These are phyloP conservation scores for Jackrogersella minutella DNA, from an alignment of 495 filamentous ascomycete species.

Conservation along the genomic window DNA sequence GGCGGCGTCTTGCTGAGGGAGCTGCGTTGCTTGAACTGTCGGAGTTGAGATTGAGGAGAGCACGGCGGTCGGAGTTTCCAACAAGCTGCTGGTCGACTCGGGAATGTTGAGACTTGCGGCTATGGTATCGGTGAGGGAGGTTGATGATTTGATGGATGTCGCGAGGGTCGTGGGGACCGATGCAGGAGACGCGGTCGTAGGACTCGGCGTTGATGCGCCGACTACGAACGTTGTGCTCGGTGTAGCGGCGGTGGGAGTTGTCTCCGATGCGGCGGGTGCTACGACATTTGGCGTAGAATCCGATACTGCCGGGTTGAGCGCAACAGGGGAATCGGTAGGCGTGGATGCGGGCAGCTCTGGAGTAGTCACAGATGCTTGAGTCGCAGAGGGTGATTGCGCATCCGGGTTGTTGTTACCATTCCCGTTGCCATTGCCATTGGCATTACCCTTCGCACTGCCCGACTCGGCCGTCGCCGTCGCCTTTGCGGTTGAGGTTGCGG, in stretches of 20 bases:
- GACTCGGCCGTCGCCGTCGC: constrained; percentile 5
- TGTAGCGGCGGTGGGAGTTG: constrained; percentile 16
- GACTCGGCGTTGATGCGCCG: background rate
- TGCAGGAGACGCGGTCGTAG: background rate
- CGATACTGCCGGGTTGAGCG: constrained; percentile 21
- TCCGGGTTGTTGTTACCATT: background rate
- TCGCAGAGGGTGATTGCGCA: background rate
- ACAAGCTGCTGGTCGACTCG: constrained; percentile 16
- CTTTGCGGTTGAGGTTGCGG: constrained; percentile 10
- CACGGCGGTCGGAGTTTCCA: constrained; percentile 1
- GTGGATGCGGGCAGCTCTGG: constrained; percentile 14
- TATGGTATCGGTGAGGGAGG: constrained; percentile 32
- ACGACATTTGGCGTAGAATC: constrained; percentile 15
- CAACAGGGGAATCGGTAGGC: constrained; percentile 24
- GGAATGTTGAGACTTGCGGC: constrained; percentile 39
- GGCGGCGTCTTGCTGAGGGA: constrained; percentile 16
- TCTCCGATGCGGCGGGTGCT: background rate
- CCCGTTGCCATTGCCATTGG: no score
- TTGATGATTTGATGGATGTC: constrained; percentile 34
- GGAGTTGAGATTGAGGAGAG: constrained; percentile 7
- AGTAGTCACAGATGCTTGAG: constrained; percentile 13
- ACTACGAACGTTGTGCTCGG: constrained; percentile 26
- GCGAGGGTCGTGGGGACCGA: constrained; percentile 39
- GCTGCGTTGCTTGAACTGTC: constrained; percentile 8
- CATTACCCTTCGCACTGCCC: constrained; percentile 1